Base-by-base conservation (phyloP, 352 stramenopile genomes). In the Albugo laibachii region DNA sequence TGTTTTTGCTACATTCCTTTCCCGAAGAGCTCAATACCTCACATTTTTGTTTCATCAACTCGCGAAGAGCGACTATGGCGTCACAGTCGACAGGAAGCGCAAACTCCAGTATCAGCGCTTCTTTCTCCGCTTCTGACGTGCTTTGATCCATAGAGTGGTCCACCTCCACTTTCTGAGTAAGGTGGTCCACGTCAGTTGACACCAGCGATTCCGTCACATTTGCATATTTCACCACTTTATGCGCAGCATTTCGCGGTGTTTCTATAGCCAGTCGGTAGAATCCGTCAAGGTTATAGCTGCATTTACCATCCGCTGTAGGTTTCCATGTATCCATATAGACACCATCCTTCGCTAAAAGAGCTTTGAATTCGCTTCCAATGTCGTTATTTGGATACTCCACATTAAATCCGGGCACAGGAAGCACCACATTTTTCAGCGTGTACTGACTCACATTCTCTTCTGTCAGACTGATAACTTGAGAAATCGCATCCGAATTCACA, bases 31-130 rank as follows among this genome's bases (percentile, higher is more conserved):
- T 24, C 42, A 41, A 16, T 36, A 35, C 11, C 40, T 15, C 19
- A 11, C 45, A 19, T 4, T 38, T 95, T 58, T 72, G 76, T 61
- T 97, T 97, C 54, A 95, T 94, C 11, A 97, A 59, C 52, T 97
- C 89, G 36, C 89, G 69, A 16, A 97, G 60, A 18, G 84, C 88
- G 53, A 97, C 94, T 13, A 86, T 97, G 11, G 92, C 92, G 66
- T 98, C 69, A 2, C 63, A 78, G 16, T 65, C 68, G 41, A 73
- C 74, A 14, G 65, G 63, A 21, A 84, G 56, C 20, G 63, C 62
- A 40, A 84, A 84, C 41, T 72, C 59, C 10, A 87, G 60, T 20
- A 77, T 54, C 18, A 80, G 51, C 16, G 16, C 38, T 10, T 43
- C 3, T 43, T 43, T 43, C 3, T 43, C 38, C 8, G 16, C 38